Percentiles rank a stretch among this genome's conserved stretches.
phyloP scores from a whole-genome alignment of 2,329 filamentous ascomycete species.

The Huntiella decipiens region DNA sequence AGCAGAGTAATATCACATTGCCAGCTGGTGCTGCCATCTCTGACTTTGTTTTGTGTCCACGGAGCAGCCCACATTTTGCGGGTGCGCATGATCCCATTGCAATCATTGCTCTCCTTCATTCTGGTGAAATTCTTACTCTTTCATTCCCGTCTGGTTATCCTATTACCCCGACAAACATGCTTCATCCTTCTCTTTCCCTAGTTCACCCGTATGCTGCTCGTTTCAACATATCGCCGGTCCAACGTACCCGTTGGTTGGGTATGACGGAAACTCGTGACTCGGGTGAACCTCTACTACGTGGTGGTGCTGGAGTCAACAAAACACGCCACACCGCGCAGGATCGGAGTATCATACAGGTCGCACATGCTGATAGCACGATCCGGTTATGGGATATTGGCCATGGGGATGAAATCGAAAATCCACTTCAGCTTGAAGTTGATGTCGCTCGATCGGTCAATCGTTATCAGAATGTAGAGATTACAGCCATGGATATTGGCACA shows the following conservation, averaged over 20 bases:
- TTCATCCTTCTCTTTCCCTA: conserved; percentile 72
- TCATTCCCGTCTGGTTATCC: conserved; percentile 85
- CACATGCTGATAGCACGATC: conserved; percentile 82
- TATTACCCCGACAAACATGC: conserved; percentile 79
- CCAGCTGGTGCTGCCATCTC: conserved; percentile 60
- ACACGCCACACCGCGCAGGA: conserved; percentile 61
- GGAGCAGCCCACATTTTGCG: conserved; percentile 64
- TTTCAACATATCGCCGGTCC: conserved; percentile 51
- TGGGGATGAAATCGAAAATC: conserved; percentile 84
- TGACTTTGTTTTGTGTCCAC: conserved; percentile 69
- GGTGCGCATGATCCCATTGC: conserved; percentile 85
- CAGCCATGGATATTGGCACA: conserved; percentile 62
- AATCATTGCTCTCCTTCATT: conserved; percentile 57
- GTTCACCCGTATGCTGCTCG: conserved; percentile 77
- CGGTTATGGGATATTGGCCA: conserved; percentile 85
- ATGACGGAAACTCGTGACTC: conserved; percentile 69
- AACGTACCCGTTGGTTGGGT: conserved; percentile 69
- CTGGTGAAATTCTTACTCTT: conserved; percentile 74
- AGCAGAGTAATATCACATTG: conserved; percentile 50
- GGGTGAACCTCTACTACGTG: conserved; percentile 59
- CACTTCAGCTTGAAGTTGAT: conserved; percentile 64
- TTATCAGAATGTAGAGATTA: conserved; percentile 58
- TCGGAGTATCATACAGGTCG: conserved; percentile 67
- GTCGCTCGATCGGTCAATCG: conserved; percentile 64
- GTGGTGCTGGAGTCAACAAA: conserved; percentile 54